These are phyloP conservation scores for Oryza officinalis DNA, from an alignment of 176 grass and related monocot genomes.

Conservation along the genomic window DNA sequence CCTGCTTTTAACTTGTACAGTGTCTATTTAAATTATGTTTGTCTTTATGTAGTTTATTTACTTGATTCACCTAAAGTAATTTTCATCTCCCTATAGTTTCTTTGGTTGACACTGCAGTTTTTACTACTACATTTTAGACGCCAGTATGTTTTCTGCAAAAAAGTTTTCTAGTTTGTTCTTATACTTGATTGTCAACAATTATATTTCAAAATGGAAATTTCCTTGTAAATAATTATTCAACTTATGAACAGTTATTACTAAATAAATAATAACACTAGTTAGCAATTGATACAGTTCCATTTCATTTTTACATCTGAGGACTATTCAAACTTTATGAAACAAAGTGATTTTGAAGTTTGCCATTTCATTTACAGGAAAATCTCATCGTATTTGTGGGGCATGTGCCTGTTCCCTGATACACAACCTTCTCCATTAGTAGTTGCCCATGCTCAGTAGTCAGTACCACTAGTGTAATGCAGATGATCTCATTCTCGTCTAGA, in stretches of 20 bases:
- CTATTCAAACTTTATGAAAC: not conserved
- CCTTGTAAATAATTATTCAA: not conserved
- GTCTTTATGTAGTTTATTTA: not conserved
- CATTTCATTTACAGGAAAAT: not conserved
- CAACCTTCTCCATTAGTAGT: constrained; percentile 6
- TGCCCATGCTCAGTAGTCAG: not conserved
- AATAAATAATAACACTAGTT: not conserved
- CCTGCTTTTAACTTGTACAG: not conserved
- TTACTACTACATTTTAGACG: not conserved
- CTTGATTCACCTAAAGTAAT: not conserved
- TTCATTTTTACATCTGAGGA: not conserved
- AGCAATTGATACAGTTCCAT: not conserved
- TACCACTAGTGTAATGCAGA: constrained; percentile 24
- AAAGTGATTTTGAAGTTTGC: not conserved
- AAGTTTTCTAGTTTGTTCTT: not conserved
- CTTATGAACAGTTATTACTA: not conserved
- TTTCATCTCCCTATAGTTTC: not conserved
- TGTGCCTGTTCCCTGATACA: constrained; percentile 1
- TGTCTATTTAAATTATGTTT: not conserved
- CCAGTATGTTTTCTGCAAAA: not conserved
- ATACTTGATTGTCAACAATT: not conserved
- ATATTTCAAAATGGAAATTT: not conserved
- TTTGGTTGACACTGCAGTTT: not conserved
- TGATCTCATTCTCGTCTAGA: constrained; percentile 28
- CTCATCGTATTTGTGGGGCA: not conserved